phyloP scores from a whole-genome alignment of 306 rosid species.

The Quillaja saponaria region DNA sequence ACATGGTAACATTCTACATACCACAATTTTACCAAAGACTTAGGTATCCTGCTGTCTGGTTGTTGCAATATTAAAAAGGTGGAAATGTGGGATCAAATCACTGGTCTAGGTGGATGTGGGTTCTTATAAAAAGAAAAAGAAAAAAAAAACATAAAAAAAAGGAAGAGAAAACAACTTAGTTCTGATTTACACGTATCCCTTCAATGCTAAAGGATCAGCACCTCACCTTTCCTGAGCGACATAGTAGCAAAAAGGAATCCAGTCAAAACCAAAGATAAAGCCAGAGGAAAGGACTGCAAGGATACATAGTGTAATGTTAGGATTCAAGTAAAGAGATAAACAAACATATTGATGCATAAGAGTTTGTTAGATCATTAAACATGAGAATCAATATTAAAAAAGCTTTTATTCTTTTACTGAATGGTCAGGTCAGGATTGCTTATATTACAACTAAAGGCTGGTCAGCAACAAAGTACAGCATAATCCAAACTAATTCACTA shows the following conservation, averaged over 20 bases:
- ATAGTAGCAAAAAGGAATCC: slow-evolving; percentile 80
- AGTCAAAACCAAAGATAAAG: slow-evolving; percentile 61
- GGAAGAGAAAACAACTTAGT: too few relatives aligned
- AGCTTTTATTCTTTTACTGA: slow-evolving; percentile 15
- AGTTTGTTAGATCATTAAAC: slow-evolving; percentile 26
- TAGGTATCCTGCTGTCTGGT: too few relatives aligned
- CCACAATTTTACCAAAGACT: too few relatives aligned
- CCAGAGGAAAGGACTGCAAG: slow-evolving; percentile 89
- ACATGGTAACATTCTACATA: neutral
- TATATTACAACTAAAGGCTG: slow-evolving; percentile 11
- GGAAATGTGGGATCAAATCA: too few relatives aligned
- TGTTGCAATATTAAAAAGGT: too few relatives aligned
- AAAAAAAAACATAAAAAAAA: too few relatives aligned
- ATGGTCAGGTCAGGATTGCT: slow-evolving; percentile 15
- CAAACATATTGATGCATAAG: slow-evolving; percentile 22
- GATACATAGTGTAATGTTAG: slow-evolving; percentile 23
- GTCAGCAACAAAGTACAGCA: neutral
- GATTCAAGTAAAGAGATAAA: slow-evolving; percentile 10
- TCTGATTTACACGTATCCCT: neutral
- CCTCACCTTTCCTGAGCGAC: slow-evolving; percentile 88
- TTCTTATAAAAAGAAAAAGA: too few relatives aligned
- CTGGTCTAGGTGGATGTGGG: too few relatives aligned
- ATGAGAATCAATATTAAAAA: neutral
- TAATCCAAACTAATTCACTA: too few relatives aligned
- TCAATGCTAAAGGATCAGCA: slow-evolving; percentile 18